Evolutionary conservation across 306 rosid genomes (phyloP), one percentile per base, ranked within the genome.

Genomic region (Mucuna pruriens): DNA sequence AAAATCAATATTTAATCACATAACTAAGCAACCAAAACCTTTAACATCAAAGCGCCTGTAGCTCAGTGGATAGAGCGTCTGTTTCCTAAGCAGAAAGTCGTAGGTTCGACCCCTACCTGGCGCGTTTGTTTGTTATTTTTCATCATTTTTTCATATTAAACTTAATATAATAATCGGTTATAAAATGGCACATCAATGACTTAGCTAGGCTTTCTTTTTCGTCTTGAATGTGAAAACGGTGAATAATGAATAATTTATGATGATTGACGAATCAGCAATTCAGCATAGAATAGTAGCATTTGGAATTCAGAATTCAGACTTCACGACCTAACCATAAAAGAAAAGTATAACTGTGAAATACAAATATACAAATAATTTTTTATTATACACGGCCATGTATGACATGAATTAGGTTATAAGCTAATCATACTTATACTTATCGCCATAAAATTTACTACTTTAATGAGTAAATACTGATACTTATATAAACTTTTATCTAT

Each of bases 51-150:
- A 23, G 85, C 85, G 82, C 77, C 77, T 82, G 85, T 82, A 82
- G 85, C 85, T 82, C 85, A 82, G 82, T 75, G 85, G 85, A 82
- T 82, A 82, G 85, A 82, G 82, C 85, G 85, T 82, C 82, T 82
- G 77, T 82, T 82, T 82, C 85, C 82, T 82, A 82, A 82, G 85
- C 82, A 82, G 82, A 82, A 82, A 82, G 85, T 82, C 85, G 77
- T 67, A 82, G 85, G 85, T 75, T 82, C 85, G 82, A 82, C 82
- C 82, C 85, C 85, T 82, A 57, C 85, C 85, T 82, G 85, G 82
- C 85, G 85, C 79, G 15, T 6, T n/a, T n/a, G n/a, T n/a, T n/a
- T n/a, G n/a, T n/a, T n/a, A n/a, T n/a, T 5, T 9, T 15, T 48
- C 17, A 13, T 12, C n/a, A n/a, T n/a, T 10, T 12, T 11, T 17